These are phyloP conservation scores for Escovopsis sp. DNA, from an alignment of 2,329 filamentous ascomycete species.

Conservation along the genomic window DNA sequence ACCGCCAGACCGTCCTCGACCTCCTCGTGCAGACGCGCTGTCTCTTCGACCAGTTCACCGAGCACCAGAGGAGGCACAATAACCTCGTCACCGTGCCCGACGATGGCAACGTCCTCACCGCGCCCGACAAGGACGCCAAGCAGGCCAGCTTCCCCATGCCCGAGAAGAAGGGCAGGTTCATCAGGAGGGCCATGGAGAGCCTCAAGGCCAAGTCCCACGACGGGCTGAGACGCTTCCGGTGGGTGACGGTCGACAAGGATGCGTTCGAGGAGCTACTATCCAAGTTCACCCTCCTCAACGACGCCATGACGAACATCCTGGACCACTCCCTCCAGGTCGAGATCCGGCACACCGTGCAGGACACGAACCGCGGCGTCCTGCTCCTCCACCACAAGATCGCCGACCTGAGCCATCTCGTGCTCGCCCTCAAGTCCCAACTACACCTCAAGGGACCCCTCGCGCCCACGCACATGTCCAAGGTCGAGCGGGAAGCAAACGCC, in stretches of 20 bases:
- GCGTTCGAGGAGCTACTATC: slow-evolving; percentile 30
- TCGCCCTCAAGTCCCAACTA: slow-evolving; percentile 30
- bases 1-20: slow-evolving; percentile 34
- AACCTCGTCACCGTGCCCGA: slow-evolving; percentile 21
- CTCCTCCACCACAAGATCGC: slow-evolving; percentile 31
- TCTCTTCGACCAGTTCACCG: slow-evolving; percentile 31
- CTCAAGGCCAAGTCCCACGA: slow-evolving; percentile 24
- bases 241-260: slow-evolving; percentile 31
- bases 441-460: slow-evolving; percentile 14
- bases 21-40: slow-evolving; percentile 32
- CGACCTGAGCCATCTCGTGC: slow-evolving; percentile 30
- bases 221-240: slow-evolving; percentile 19
- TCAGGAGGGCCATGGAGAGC: slow-evolving; percentile 27
- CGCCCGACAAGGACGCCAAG: slow-evolving; percentile 29
- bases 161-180: slow-evolving; percentile 25
- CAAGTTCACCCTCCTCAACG: slow-evolving; percentile 30
- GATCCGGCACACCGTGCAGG: slow-evolving; percentile 31
- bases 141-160: slow-evolving; percentile 30
- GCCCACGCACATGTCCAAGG: slow-evolving; percentile 17
- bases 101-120: slow-evolving; percentile 18
- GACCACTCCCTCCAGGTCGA: slow-evolving; percentile 32
- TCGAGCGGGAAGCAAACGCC: slow-evolving; percentile 23
- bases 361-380: slow-evolving; percentile 32
- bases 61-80: slow-evolving; percentile 25
- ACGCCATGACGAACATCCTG: slow-evolving; percentile 32